Evolutionary conservation across 768 basidiomycete species (phyloP).

Genomic region (Candolleomyces eurysporus): DNA sequence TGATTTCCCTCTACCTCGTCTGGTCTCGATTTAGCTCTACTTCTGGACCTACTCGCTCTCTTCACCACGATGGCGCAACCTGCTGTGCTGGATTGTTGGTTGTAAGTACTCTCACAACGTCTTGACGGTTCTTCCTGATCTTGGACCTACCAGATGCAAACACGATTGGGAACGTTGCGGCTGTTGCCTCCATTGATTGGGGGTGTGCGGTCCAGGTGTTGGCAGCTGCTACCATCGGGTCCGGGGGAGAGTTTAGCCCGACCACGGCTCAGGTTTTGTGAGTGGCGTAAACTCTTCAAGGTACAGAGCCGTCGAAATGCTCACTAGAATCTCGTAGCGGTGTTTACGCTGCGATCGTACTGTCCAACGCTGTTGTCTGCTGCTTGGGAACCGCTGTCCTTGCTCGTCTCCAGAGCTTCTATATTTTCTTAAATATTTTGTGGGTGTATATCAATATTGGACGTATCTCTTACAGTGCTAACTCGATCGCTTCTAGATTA

Average conservation of each 20-base stretch:
- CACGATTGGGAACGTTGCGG: constrained; percentile 50
- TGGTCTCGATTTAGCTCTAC: constrained; percentile 30
- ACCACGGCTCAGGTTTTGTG: constrained; percentile 47
- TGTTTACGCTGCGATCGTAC: constrained; percentile 59
- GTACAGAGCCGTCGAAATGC: not conserved
- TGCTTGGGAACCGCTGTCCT: constrained; percentile 64
- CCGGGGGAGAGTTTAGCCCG: constrained; percentile 36
- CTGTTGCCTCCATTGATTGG: constrained; percentile 62
- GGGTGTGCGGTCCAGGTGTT: constrained; percentile 62
- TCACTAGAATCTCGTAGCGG: constrained; percentile 39
- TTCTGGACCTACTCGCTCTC: constrained; percentile 51
- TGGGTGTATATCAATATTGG: constrained; percentile 28
- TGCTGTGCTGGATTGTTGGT: constrained; percentile 56
- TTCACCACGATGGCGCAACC: constrained; percentile 40
- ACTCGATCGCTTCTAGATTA: constrained; percentile 34
- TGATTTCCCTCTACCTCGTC: not conserved
- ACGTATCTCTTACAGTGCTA: not conserved
- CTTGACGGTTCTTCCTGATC: not conserved
- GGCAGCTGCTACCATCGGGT: constrained; percentile 61
- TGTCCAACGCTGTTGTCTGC: constrained; percentile 63
- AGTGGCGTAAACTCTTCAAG: constrained; percentile 13
- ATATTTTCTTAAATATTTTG: constrained; percentile 68
- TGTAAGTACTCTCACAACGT: constrained; percentile 29
- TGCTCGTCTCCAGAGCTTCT: constrained; percentile 69
- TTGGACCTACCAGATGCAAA: constrained; percentile 37